A percentile compares a stretch with the other conserved stretches of the same genome.
phyloP scores from a whole-genome alignment of 805 yeast species.

The Sugiyamaella chiloensis region DNA sequence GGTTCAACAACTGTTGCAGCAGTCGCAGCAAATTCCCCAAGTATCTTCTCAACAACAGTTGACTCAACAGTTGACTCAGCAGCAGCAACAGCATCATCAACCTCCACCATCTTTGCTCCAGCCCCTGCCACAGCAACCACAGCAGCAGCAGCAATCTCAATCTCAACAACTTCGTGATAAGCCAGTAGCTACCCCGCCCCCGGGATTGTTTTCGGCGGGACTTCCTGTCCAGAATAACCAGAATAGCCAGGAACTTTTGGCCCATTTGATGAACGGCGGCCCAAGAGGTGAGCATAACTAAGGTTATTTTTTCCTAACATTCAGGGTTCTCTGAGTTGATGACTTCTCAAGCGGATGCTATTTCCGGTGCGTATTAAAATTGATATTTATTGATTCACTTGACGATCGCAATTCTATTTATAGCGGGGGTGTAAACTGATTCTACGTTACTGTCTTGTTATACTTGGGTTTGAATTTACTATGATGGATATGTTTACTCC shows the following conservation, averaged over 20 bases:
- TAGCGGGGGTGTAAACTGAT: constrained; percentile 1
- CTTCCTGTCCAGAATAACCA: constrained; percentile 22
- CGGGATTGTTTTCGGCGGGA: constrained; percentile 51
- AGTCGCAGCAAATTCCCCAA: not conserved
- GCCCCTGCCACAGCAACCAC: not conserved
- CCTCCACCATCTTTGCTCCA: not conserved
- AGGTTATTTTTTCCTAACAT: constrained; percentile 14
- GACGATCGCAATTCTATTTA: constrained; percentile 1
- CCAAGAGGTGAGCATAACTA: constrained; percentile 12
- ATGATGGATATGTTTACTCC: constrained; percentile 7
- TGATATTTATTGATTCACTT: constrained; percentile 4
- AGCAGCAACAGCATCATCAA: not conserved
- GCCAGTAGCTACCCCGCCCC: constrained; percentile 61
- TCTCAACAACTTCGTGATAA: constrained; percentile 3
- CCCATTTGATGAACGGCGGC: constrained; percentile 74
- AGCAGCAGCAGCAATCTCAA: not conserved
- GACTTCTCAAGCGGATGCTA: not conserved
- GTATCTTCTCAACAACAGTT: not conserved
- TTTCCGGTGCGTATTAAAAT: constrained; percentile 5
- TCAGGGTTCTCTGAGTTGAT: not conserved
- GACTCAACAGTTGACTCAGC: not conserved
- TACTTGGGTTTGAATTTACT: not conserved
- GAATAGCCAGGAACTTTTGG: constrained; percentile 75
- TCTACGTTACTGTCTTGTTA: constrained; percentile 1
- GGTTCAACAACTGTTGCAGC: not conserved